Base-by-base conservation (phyloP, 2,329 filamentous ascomycete genomes). In the Boeremia exigua region DNA sequence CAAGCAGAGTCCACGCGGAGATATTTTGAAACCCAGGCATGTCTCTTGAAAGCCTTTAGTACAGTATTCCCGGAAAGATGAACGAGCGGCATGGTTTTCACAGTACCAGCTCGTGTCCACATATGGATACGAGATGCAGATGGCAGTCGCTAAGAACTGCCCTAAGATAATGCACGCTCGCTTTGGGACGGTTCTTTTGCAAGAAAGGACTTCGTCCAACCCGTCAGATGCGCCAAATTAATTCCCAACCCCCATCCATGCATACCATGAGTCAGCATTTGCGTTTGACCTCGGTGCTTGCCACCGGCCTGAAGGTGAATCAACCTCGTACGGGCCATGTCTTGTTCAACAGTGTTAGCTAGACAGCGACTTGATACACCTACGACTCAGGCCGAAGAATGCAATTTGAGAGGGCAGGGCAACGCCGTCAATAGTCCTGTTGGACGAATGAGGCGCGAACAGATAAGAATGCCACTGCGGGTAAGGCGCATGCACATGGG, bases 381-480 rank as follows among this genome's bases (percentile, higher is more conserved):
- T 34, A 9, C 23, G 15, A 28, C 23, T 37, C 14, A 29, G 28
- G 25, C 42, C 47, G 39, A 23, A 37, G 30, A 36, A 38, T 34
- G 37, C 36, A 38, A 51, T 38, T n/a, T 36, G 32, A 29, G 9
- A 27, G 11, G 25, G 29, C 23, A 43, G 14, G 47, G 42, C 40
- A 40, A 27, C 19, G 27, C 30, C 23, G 30, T 29, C 36, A 27
- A 42, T 23, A 2, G 27, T 34, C 6, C 17, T 14, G 47, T 12
- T 44, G 37, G 28, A 12, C 28, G 25, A 15, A n/a, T 43, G 36
- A 32, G 46, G 37, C 42, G 37, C 43, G 47, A 47, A 29, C 46
- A 49, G 48, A 56, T 60, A 54, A 54, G 48, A 48, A 56, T 56
- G 38, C 48, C 37, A 52, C 38, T 54, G 57, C 52, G 40, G 52